These are phyloP conservation scores for Euclidium syriacum DNA, from an alignment of 345 rosid species.

Conservation along the genomic window DNA sequence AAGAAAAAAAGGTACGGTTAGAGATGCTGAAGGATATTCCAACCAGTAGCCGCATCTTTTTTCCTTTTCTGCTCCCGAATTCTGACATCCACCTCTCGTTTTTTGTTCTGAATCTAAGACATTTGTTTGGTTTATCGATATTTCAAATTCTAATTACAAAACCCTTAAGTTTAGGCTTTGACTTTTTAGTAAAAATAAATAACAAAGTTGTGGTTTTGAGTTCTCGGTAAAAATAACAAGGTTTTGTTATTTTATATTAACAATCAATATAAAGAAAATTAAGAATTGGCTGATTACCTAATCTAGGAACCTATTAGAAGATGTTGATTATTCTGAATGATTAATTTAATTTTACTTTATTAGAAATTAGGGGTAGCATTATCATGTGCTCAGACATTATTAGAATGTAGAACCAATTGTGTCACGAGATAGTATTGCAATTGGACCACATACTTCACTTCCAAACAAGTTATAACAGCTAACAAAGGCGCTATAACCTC, in stretches of 20 bases:
- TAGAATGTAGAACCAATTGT: background rate
- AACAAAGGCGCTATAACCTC: background rate
- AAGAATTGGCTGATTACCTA: background rate
- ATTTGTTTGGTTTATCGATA: conserved; percentile 20
- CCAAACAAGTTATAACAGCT: conserved; percentile 8
- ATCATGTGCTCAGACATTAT: background rate
- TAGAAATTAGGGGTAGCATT: background rate
- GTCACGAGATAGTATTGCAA: conserved; percentile 17
- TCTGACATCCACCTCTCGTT: conserved; percentile 27
- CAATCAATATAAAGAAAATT: background rate
- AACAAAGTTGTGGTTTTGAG: conserved; percentile 14
- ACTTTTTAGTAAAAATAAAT: background rate
- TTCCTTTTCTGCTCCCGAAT: background rate
- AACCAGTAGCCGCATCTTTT: conserved; percentile 34
- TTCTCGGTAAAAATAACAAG: background rate
- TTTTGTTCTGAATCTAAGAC: conserved; percentile 9
- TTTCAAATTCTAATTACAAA: background rate
- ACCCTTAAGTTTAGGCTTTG: conserved; percentile 20
- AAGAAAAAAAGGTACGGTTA: conserved; percentile 22
- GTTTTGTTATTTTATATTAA: background rate
- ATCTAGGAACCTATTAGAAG: too few relatives aligned
- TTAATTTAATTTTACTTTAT: background rate
- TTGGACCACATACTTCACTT: conserved; percentile 24
- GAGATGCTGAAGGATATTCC: conserved; percentile 35
- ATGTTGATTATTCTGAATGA: background rate